Conservation (phyloP, 2,329 filamentous ascomycete species). For the Sporothrix dimorphospora region DNA sequence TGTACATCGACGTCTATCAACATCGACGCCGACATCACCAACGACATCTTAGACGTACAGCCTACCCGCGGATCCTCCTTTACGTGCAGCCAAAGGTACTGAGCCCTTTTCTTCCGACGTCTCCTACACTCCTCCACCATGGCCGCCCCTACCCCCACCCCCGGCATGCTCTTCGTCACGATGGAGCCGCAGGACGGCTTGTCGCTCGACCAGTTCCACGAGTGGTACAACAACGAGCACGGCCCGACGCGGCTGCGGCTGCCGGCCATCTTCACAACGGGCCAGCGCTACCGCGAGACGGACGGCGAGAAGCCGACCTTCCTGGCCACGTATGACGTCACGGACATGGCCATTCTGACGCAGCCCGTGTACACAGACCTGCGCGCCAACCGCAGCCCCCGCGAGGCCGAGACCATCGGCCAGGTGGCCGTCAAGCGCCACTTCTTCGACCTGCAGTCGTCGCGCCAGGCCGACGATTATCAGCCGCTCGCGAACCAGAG, state of each 20-base stretch:
- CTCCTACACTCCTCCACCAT: neutral
- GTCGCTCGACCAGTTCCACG: constrained; percentile 73
- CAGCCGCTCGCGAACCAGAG: constrained; percentile 61
- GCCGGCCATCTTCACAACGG: constrained; percentile 72
- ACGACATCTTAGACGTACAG: neutral
- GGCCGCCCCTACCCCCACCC: constrained; percentile 41
- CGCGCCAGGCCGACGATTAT: constrained; percentile 60
- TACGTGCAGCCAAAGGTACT: neutral
- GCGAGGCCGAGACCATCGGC: constrained; percentile 58
- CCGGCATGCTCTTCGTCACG: constrained; percentile 80
- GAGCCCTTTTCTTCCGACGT: neutral
- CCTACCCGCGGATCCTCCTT: no score
- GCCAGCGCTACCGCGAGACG: constrained; percentile 74
- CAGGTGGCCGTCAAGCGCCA: constrained; percentile 67
- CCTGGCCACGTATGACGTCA: constrained; percentile 81
- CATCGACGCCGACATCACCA: neutral
- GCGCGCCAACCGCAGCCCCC: constrained; percentile 58
- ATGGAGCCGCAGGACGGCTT: constrained; percentile 76
- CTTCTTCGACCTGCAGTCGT: constrained; percentile 69
- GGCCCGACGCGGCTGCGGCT: constrained; percentile 78
- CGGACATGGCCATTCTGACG: constrained; percentile 70
- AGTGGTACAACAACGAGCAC: constrained; percentile 95
- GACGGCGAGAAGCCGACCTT: constrained; percentile 65
- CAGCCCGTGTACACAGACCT: constrained; percentile 70
- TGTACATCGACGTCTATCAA: neutral